These are phyloP conservation scores for Gypsophila paniculata DNA, from an alignment of 179 eudicot species.

Conservation along the genomic window DNA sequence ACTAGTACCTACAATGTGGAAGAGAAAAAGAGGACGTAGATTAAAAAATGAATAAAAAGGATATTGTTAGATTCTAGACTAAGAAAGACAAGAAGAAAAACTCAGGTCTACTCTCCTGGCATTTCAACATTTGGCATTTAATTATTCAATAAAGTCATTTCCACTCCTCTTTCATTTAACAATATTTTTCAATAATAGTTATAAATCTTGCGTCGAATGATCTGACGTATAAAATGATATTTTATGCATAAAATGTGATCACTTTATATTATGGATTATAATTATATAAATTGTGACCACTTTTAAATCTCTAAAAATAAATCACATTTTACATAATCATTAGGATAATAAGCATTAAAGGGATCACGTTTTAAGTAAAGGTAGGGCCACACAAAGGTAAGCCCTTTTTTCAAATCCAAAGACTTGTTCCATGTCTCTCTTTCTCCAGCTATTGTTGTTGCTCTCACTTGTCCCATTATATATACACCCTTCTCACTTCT, in stretches of 20 bases:
- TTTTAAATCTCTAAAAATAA: no score
- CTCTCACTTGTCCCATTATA: conserved; percentile 31
- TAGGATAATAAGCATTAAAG: no score
- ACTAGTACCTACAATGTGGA: conserved; percentile 29
- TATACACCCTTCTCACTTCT: conserved; percentile 21
- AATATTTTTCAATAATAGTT: no score
- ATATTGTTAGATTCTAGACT: conserved; percentile 37
- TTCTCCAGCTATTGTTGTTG: conserved; percentile 65
- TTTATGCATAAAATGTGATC: no score
- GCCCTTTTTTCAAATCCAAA: conserved; percentile 29
- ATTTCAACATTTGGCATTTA: conserved; percentile 29
- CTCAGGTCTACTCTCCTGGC: conserved; percentile 31
- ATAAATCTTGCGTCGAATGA: no score
- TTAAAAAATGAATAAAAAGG: conserved; percentile 13
- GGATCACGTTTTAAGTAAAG: no score
- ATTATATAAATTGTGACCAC: no score
- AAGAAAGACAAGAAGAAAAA: conserved; percentile 38
- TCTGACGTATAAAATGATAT: no score
- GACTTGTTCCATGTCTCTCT: conserved; percentile 39
- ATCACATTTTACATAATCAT: no score
- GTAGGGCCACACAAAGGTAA: no score
- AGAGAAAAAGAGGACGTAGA: conserved; percentile 18
- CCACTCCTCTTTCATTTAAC: not conserved
- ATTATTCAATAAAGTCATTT: conserved; percentile 26
- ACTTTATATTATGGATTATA: no score